Evolutionary conservation across 2,329 filamentous ascomycete species (phyloP), one percentile per base, ranked within the genome.

Genomic region (Microcyclosporella mali): DNA sequence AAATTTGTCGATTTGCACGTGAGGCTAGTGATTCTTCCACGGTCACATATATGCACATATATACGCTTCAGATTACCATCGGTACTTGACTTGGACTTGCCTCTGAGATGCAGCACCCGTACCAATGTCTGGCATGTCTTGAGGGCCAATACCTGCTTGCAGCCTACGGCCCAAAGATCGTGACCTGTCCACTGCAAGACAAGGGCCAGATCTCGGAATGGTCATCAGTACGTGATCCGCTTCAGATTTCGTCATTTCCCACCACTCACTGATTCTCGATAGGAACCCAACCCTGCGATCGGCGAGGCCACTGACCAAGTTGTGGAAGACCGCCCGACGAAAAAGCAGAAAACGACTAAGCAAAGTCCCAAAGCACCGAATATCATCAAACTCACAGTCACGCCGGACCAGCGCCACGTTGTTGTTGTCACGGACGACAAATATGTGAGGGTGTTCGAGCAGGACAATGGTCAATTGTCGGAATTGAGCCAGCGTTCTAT

Each of bases 391-490:
- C 61, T 95, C 51, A 70, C 77, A 16, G 67, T 77, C 19, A 83
- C 87, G 0, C 63, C 70, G 11, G 73, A 85, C 52, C 78, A 81
- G 11, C 72, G 76, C 32, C 72, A 94, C 66, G 63, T 94, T 15
- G 70, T 95, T 32, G 85, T 81, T 16, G 78, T 94, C 21, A 94
- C 88, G 7, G 87, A 94, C 58, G 92, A 97, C 70, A 98, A 98
- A 70, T 81, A 78, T 37, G 74, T 98, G 31, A 85, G 86, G 63
- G 86, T 95, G 0, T 86, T 97, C 60, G 72, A 79, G 52, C 72
- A 89, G 46, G 73, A 79, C 21, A 66, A 75, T 40, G 84, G 82
- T 1, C 66, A 66, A 2, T 66, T 95, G 19, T 70, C 71, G 21
- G 74, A 87, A 58, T 61, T 88, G 44, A 94, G 84, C 63, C 75